Conservation (phyloP, 2,329 filamentous ascomycete genomes). For the Alternaria conjuncta region DNA sequence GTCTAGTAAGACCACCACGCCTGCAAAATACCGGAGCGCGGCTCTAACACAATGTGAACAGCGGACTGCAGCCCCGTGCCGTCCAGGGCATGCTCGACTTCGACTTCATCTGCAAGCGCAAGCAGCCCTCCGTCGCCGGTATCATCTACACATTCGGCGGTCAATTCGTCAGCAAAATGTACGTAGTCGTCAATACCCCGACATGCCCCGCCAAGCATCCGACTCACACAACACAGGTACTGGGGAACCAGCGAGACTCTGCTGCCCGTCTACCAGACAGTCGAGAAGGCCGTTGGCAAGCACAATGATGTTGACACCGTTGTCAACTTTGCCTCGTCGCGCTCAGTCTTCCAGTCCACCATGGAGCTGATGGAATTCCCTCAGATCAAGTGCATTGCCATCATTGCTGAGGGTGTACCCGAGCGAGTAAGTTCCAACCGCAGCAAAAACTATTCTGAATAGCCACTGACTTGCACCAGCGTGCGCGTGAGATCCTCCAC, state of each 20-base stretch:
- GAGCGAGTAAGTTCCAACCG: constrained; percentile 75
- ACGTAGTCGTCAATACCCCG: constrained; percentile 41
- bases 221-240: constrained; percentile 64
- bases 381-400: constrained; percentile 98
- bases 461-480: constrained; percentile 58
- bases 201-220: constrained; percentile 9
- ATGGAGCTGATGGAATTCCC: constrained; percentile 98
- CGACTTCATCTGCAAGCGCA: constrained; percentile 99
- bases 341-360: constrained; percentile 97
- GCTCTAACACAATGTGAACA: constrained; percentile 45
- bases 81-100: constrained; percentile 82
- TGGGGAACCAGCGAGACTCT: constrained; percentile 99
- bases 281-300: constrained; percentile 91
- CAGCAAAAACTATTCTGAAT: background rate
- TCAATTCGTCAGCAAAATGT: constrained; percentile 99
- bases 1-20: constrained; percentile 72
- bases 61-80: constrained; percentile 88
- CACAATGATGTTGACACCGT: constrained; percentile 96
- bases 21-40: constrained; percentile 1
- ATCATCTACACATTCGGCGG: constrained; percentile 99
- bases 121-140: constrained; percentile 92
- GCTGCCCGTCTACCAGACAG: constrained; percentile 95
- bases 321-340: constrained; percentile 99
- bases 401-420: constrained; percentile 98
- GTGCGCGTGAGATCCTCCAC: constrained; percentile 96